Conservation (phyloP, 257 asterid genomes). For the Leptodermis oblonga region DNA sequence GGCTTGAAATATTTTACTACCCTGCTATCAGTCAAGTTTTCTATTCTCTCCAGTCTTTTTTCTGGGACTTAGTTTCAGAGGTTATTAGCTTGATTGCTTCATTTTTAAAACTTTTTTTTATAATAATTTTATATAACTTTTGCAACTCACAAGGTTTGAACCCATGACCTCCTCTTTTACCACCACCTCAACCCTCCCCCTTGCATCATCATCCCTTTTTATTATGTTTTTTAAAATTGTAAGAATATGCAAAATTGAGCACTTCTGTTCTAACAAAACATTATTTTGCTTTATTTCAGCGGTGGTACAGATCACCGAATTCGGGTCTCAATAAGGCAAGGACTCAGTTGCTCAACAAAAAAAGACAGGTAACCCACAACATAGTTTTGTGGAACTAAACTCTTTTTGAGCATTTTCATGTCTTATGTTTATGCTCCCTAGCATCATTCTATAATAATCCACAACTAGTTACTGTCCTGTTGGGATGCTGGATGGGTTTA, state of each 20-base stretch:
- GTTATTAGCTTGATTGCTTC: too few species aligned
- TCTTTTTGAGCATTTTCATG: slow-evolving; percentile 9
- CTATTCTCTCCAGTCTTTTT: too few species aligned
- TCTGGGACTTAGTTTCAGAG: too few species aligned
- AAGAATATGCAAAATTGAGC: neutral
- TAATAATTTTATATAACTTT: too few species aligned
- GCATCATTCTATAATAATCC: neutral
- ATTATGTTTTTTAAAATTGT: neutral
- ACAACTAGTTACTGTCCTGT: neutral
- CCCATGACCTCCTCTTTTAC: too few species aligned
- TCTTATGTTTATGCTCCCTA: neutral
- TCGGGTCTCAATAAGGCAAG: slow-evolving; percentile 78
- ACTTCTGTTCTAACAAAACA: neutral
- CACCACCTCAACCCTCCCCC: too few species aligned
- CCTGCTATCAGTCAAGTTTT: too few species aligned
- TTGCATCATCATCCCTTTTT: neutral
- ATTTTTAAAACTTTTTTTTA: too few species aligned
- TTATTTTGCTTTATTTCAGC: slow-evolving; percentile 33
- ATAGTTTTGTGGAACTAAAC: neutral
- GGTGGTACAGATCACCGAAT: slow-evolving; percentile 74
- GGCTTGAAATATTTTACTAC: too few species aligned
- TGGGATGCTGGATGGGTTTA: too few species aligned
- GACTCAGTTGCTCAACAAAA: slow-evolving; percentile 74
- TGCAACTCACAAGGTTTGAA: too few species aligned
- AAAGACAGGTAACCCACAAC: slow-evolving; percentile 60